Evolutionary conservation across 805 yeast species (phyloP).

Genomic region (Wickerhamiella spandovensis): DNA sequence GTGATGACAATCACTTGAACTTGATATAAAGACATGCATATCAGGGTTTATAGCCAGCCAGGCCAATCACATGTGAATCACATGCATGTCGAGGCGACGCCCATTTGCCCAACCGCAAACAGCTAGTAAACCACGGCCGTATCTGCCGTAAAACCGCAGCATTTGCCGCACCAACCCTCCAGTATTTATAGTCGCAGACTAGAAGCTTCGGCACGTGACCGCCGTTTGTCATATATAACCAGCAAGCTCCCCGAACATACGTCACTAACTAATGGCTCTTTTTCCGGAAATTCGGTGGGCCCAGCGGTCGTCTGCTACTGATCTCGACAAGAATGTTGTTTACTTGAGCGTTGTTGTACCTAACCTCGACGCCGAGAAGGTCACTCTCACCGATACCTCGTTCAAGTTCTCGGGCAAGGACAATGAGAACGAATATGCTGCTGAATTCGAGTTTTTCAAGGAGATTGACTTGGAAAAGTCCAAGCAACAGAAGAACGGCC

Average conservation of each 20-base stretch:
- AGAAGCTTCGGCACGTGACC: background rate
- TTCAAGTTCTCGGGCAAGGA: conserved; percentile 43
- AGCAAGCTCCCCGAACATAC: background rate
- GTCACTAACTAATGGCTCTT: conserved; percentile 5
- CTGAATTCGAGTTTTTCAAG: conserved; percentile 61
- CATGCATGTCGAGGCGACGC: no score
- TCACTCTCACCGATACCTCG: conserved; percentile 43
- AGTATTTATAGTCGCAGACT: no score
- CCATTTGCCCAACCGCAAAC: no score
- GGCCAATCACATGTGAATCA: no score
- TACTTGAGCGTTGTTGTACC: conserved; percentile 60
- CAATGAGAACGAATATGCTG: conserved; percentile 35
- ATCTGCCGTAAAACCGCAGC: no score
- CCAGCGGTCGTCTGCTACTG: conserved; percentile 76
- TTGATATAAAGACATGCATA: no score
- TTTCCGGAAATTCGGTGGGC: conserved; percentile 74
- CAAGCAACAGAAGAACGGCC: conserved; percentile 43
- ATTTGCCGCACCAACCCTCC: no score
- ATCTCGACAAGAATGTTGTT: conserved; percentile 57
- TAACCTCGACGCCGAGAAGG: conserved; percentile 50
- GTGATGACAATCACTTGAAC: background rate
- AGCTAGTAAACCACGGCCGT: no score
- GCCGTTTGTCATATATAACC: background rate
- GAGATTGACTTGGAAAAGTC: conserved; percentile 60
- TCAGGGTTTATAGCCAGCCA: no score